These are phyloP conservation scores for Lachnellula hyalina DNA, from an alignment of 2,329 filamentous ascomycete species.

Conservation along the genomic window DNA sequence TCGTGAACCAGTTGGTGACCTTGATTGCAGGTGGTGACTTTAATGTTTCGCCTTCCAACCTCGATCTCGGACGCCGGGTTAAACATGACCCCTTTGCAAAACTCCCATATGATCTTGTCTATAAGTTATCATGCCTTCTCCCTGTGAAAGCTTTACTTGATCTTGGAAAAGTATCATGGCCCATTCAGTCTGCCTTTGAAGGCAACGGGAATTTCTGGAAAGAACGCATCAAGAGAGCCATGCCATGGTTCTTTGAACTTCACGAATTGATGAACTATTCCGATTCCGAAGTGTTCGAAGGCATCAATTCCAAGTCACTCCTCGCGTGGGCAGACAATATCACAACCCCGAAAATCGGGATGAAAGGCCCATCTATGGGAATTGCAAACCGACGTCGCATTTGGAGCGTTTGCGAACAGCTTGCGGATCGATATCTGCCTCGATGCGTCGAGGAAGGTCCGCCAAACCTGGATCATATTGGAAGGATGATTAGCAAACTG, in stretches of 20 bases:
- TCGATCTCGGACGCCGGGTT: background rate
- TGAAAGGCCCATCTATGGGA: constrained; percentile 25
- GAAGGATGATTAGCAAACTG: background rate
- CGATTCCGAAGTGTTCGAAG: background rate
- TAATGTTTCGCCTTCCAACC: background rate
- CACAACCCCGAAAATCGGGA: constrained; percentile 15
- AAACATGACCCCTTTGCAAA: constrained; percentile 5
- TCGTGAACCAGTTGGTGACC: background rate
- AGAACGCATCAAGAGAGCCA: background rate
- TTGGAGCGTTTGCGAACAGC: constrained; percentile 18
- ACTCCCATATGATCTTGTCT: constrained; percentile 6
- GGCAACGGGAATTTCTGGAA: constrained; percentile 1
- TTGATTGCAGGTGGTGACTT: constrained; percentile 2
- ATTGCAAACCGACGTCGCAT: constrained; percentile 32
- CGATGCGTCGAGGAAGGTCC: background rate
- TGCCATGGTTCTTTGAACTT: constrained; percentile 9
- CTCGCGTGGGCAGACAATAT: background rate
- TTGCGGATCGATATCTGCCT: constrained; percentile 1
- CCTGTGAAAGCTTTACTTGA: background rate
- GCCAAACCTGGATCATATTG: background rate
- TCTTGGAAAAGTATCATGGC: constrained; percentile 3
- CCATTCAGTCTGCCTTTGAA: background rate
- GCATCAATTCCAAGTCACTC: background rate
- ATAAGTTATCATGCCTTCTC: constrained; percentile 3
- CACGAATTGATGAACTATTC: constrained; percentile 1